phyloP scores from a whole-genome alignment of 1,284 basidiomycete species.

The Apiotrichum gracile region DNA sequence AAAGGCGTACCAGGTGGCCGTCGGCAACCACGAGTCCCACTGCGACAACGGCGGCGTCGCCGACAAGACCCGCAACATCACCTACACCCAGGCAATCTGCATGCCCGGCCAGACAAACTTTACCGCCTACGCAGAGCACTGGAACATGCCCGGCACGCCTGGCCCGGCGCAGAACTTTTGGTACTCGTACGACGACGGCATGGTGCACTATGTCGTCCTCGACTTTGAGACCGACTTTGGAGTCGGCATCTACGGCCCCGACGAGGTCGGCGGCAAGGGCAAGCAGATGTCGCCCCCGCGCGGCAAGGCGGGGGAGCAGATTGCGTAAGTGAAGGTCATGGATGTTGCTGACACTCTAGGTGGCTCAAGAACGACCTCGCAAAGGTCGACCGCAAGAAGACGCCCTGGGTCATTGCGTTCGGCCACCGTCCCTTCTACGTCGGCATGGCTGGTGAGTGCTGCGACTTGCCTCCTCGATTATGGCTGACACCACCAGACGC shows the following conservation, averaged over 20 bases:
- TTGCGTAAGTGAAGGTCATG: conserved; percentile 3
- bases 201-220: conserved; percentile 27
- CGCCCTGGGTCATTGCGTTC: conserved; percentile 44
- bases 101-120: conserved; percentile 29
- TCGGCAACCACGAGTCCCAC: conserved; percentile 31
- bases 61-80: conserved; percentile 26
- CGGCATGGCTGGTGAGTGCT: conserved; percentile 3
- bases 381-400: conserved; percentile 39
- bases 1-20: conserved; percentile 30
- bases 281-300: conserved; percentile 21
- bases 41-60: conserved; percentile 21
- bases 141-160: conserved; percentile 30
- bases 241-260: conserved; percentile 15
- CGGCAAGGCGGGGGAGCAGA: conserved; percentile 20
- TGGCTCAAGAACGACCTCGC: conserved; percentile 36
- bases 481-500: conserved; percentile 9
- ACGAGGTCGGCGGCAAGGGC: conserved; percentile 22
- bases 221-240: conserved; percentile 33
- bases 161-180: conserved; percentile 29
- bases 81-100: conserved; percentile 24
- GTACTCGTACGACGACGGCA: conserved; percentile 29
- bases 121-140: conserved; percentile 31
- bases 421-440: conserved; percentile 38
- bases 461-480: neutral
- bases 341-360: neutral